phyloP scores from a whole-genome alignment of 352 stramenopile genomes.

The Phytophthora hybrid region DNA sequence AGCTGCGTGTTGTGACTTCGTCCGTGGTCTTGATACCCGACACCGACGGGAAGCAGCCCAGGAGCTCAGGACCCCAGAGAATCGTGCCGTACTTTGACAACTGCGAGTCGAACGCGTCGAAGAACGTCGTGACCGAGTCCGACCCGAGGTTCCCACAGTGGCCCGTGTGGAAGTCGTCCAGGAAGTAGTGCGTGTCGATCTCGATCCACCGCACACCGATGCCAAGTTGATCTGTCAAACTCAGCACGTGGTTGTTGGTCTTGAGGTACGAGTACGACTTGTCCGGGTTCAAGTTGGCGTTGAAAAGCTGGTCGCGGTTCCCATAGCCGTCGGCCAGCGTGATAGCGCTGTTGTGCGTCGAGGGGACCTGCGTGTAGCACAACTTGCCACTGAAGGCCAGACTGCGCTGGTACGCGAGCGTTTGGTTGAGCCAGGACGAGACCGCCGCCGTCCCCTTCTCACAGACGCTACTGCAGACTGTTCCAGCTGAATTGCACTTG shows the following conservation, averaged over 20 bases:
- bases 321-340: conserved; percentile 62
- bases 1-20: no score
- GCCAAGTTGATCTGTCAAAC: conserved; percentile 61
- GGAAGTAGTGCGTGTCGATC: no score
- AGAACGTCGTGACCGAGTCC: conserved; percentile 38
- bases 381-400: conserved; percentile 49
- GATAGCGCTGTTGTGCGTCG: conserved; percentile 73
- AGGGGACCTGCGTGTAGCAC: conserved; percentile 56
- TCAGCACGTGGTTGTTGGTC: conserved; percentile 76
- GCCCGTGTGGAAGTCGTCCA: conserved; percentile 61
- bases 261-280: conserved; percentile 66
- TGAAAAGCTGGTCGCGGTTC: conserved; percentile 69
- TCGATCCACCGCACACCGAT: conserved; percentile 70
- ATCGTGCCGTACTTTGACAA: no score
- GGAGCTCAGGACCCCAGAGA: no score
- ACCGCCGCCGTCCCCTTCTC: conserved; percentile 46
- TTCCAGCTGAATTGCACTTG: conserved; percentile 48
- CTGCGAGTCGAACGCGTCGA: no score
- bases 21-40: no score
- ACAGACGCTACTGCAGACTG: conserved; percentile 57
- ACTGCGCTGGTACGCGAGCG: conserved; percentile 56
- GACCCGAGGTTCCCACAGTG: conserved; percentile 65
- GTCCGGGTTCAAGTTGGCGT: conserved; percentile 47
- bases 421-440: conserved; percentile 50
- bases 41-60: no score